phyloP scores from a whole-genome alignment of 208 protist species.

The Herpetomonas muscarum region DNA sequence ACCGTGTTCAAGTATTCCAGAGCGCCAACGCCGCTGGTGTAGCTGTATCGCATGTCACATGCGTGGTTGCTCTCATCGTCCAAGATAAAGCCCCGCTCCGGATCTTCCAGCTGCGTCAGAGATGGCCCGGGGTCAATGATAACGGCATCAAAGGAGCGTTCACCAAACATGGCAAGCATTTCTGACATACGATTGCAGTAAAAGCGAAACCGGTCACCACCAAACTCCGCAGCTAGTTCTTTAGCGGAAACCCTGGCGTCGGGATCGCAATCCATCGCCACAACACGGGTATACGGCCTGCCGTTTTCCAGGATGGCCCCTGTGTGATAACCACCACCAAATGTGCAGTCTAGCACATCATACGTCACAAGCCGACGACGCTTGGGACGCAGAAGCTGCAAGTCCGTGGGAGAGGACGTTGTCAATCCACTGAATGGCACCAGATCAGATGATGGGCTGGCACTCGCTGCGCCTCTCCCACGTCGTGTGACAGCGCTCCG shows the following conservation, averaged over 20 bases:
- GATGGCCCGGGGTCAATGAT: conserved; percentile 86
- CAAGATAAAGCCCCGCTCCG: conserved; percentile 70
- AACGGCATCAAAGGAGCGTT: conserved; percentile 77
- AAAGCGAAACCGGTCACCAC: conserved; percentile 67
- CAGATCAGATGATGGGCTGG: not conserved
- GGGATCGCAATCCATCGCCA: conserved; percentile 79
- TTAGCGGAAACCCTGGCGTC: conserved; percentile 30
- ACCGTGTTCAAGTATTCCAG: conserved; percentile 82
- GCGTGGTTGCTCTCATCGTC: conserved; percentile 58
- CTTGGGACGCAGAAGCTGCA: conserved; percentile 15
- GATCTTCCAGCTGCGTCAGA: conserved; percentile 69
- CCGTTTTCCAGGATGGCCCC: conserved; percentile 80
- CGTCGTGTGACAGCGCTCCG: not conserved
- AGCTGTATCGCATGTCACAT: conserved; percentile 84
- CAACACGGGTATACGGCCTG: conserved; percentile 77
- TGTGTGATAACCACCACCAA: conserved; percentile 79
- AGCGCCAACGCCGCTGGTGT: conserved; percentile 32
- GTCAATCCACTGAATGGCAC: too few species aligned
- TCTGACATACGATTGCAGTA: conserved; percentile 73
- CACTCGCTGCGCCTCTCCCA: not conserved
- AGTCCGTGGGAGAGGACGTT: not conserved
- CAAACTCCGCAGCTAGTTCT: conserved; percentile 64
- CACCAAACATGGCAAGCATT: conserved; percentile 76
- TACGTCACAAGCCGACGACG: conserved; percentile 62
- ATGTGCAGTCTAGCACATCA: conserved; percentile 86